Conservation (phyloP, 495 filamentous ascomycete species). For the Penicillium robsamsonii region DNA sequence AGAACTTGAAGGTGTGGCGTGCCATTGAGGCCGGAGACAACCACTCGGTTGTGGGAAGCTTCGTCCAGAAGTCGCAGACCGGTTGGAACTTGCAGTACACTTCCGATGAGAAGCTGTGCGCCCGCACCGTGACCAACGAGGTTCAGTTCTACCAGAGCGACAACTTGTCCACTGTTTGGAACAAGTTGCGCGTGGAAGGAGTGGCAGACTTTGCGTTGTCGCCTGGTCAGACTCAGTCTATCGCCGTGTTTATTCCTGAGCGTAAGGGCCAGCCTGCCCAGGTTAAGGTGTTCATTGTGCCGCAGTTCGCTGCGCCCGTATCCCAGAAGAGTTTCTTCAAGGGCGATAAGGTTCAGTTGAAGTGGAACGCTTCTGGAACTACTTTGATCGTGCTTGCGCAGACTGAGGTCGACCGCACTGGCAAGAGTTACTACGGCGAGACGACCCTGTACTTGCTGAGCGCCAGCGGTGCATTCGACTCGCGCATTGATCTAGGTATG, state of each 20-base stretch:
- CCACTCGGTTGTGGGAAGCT: conserved; percentile 74
- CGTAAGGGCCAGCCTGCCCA: conserved; percentile 92
- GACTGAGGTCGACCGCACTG: conserved; percentile 95
- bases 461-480: conserved; percentile 88
- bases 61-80: conserved; percentile 91
- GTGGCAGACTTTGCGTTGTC: conserved; percentile 86
- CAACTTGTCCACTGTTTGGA: conserved; percentile 85
- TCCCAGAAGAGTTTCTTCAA: conserved; percentile 99
- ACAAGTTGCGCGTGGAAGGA: conserved; percentile 89
- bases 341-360: conserved; percentile 95
- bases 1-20: conserved; percentile 97
- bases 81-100: conserved; percentile 99
- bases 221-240: conserved; percentile 80
- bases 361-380: conserved; percentile 92
- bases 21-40: conserved; percentile 59
- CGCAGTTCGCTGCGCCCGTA: conserved; percentile 72
- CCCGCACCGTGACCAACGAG: conserved; percentile 91
- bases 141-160: conserved; percentile 93
- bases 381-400: conserved; percentile 93
- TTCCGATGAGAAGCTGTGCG: conserved; percentile 85
- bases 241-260: conserved; percentile 92
- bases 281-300: conserved; percentile 92
- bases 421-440: conserved; percentile 98
- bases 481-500: conserved; percentile 75
- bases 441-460: conserved; percentile 95